A percentile compares a stretch with the other conserved stretches of the same genome.
These are phyloP conservation scores for Adansonia rubrostipa DNA, from an alignment of 441 rosid species.

Conservation along the genomic window DNA sequence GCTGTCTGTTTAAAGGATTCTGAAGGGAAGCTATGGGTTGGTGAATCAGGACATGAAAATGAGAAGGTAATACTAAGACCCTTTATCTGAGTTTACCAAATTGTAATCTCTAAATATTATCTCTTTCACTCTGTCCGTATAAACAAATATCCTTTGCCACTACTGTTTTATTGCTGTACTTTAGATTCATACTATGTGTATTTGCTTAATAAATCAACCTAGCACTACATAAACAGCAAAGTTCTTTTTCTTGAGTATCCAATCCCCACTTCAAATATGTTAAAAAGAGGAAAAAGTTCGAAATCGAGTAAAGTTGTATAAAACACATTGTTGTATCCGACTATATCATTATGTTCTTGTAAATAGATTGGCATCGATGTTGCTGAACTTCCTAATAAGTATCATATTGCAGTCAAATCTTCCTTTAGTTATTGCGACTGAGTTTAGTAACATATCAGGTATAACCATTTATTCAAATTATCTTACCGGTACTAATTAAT, in stretches of 20 bases:
- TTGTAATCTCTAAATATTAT: background rate
- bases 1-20: conserved; percentile 91
- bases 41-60: conserved; percentile 94
- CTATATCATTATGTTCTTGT: background rate
- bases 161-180: background rate
- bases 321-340: background rate
- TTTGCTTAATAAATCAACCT: background rate
- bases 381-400: background rate
- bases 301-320: background rate
- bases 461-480: background rate
- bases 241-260: background rate
- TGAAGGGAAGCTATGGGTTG: conserved; percentile 93
- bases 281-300: no score
- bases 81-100: background rate
- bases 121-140: background rate
- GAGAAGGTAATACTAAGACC: conserved; percentile 57
- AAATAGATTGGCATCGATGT: background rate
- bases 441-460: background rate
- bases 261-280: background rate
- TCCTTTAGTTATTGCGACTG: background rate
- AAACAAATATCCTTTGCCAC: background rate
- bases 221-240: background rate
- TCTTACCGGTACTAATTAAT: background rate
- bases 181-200: background rate
- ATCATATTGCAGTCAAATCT: background rate